Evolutionary conservation across 257 asterid genomes (phyloP), one percentile per base, ranked within the genome.

Genomic region (Misopates orontium): DNA sequence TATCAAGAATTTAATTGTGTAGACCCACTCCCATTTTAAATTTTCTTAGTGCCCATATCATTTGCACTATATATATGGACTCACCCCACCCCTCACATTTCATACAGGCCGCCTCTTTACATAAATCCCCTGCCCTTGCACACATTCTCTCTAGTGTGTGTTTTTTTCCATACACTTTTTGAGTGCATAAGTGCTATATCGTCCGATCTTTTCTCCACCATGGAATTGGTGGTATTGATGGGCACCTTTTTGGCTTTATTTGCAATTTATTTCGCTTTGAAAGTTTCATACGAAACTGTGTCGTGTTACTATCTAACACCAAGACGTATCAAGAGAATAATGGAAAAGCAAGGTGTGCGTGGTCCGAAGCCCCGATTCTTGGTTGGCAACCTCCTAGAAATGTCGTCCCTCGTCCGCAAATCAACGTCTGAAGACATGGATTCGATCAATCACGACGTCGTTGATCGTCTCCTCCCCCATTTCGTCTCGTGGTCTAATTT

Each of bases 321-420:
- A 4, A 83, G 89, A 82, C 95, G 96, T 68, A 93, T 93, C 78
- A 75, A 45, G 72, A 77, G 68, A 57, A 73, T 76, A 10, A 90
- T 93, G 99, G 95, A 72, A 28, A 79, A 64, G 64, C 99, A 93
- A 86, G 97, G 97, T 0, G 95, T 93, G 65, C 76, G 82, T 78
- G 99, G 99, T 19, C 99, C 99, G 0, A 68, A 86, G 56, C 96
- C 95, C 9, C 85, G 93, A 47, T 82, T 87, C 73, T 80, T 93
- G 1, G 79, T 88, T 11, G 99, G 99, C 9, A 93, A 93, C 80
- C 77, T 88, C 23, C 13, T 73, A 9, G 99, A 90, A 39, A 77
- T 86, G 82, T 79, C 92, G 1, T 63, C 90, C 4, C 77, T 93
- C 1, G 74, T 88, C 18, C 62, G 87, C 28, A 73, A 82, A 70